Evolutionary conservation across 2,329 filamentous ascomycete genomes (phyloP), one percentile per base, ranked within the genome.

Genomic region (Phaeosphaeria sp.): DNA sequence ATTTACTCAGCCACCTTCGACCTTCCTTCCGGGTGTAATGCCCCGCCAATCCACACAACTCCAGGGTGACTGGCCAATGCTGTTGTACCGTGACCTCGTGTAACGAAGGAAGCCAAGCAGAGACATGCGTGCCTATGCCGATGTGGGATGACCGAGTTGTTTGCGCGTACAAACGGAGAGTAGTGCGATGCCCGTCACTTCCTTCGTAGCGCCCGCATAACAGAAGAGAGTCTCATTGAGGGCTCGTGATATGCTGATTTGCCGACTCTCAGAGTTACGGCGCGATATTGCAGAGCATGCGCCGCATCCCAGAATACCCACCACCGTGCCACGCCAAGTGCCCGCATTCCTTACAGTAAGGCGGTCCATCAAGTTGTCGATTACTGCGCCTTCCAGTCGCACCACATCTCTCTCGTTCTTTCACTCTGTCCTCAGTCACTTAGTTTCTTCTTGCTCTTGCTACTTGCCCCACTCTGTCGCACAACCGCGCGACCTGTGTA

Each of bases 1-100:
- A 49, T 54, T 18, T 17, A 36, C 51, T 54, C 18, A 54, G 51
- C 51, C 51, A 54, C 51, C 51, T 30, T 49, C 43, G 13, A 18
- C 20, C 49, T 24, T n/a, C 18, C 44, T 46, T 22, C 21, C 21
- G 43, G 17, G 22, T 46, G 13, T 18, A 43, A 43, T 36, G 8
- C 30, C 15, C 15, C 30, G 15, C 30, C 15, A 13, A 36, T 36
- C 30, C 30, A 36, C 30, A 6, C 3, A 13, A 13, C 11, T 7
- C 11, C 15, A 13, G 30, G 15, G 6, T 13, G 3, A 36, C 3
- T 36, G 30, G 6, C 11, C 6, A 36, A 36, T 3, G 11, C 6
- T 13, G 30, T 13, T 36, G 30, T 36, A 36, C 6, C 30, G 30
- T 36, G 30, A 36, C 6, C 30, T 6, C 11, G 30, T 36, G 11